phyloP scores from a whole-genome alignment of 1,284 basidiomycete species.

The Athelia sp. region DNA sequence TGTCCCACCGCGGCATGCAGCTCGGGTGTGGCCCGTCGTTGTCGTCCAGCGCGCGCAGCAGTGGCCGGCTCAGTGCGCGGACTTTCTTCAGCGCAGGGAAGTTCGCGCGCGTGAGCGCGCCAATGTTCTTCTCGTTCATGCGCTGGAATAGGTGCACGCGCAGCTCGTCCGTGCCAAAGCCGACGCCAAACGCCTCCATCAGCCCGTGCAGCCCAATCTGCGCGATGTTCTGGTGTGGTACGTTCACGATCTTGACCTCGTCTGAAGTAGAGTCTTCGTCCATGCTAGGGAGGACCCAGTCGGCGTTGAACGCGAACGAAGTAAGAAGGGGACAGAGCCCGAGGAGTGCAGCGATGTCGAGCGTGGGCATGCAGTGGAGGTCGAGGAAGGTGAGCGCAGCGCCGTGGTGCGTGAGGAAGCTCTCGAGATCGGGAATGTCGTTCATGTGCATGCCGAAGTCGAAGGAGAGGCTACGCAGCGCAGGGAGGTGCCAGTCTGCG shows the following conservation, averaged over 20 bases:
- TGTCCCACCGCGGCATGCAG: constrained; percentile 59
- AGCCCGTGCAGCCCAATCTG: constrained; percentile 69
- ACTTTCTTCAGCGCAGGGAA: constrained; percentile 59
- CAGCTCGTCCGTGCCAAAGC: constrained; percentile 38
- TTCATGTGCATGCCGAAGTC: constrained; percentile 39
- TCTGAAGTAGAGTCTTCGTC: constrained; percentile 24
- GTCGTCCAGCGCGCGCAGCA: constrained; percentile 54
- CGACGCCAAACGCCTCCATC: constrained; percentile 63
- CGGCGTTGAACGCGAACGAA: constrained; percentile 65
- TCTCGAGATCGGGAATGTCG: constrained; percentile 53
- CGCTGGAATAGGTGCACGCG: constrained; percentile 41
- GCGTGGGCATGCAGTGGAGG: constrained; percentile 47
- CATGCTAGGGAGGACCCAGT: constrained; percentile 46
- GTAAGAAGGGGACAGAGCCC: constrained; percentile 56
- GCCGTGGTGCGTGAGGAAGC: constrained; percentile 57
- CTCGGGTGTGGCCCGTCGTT: constrained; percentile 40
- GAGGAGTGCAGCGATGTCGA: constrained; percentile 53
- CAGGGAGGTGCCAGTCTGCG: constrained; percentile 57
- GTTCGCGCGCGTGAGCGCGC: constrained; percentile 44
- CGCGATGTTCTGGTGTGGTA: constrained; percentile 51
- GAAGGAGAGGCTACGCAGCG: constrained; percentile 48
- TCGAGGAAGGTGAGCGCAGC: constrained; percentile 54
- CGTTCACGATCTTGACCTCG: constrained; percentile 33
- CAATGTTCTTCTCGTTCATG: constrained; percentile 62
- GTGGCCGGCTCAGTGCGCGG: constrained; percentile 47